Percentiles rank a stretch among this genome's conserved stretches.
These are phyloP conservation scores for Trypanosoma avium DNA, from an alignment of 208 protist genomes.

Conservation along the genomic window DNA sequence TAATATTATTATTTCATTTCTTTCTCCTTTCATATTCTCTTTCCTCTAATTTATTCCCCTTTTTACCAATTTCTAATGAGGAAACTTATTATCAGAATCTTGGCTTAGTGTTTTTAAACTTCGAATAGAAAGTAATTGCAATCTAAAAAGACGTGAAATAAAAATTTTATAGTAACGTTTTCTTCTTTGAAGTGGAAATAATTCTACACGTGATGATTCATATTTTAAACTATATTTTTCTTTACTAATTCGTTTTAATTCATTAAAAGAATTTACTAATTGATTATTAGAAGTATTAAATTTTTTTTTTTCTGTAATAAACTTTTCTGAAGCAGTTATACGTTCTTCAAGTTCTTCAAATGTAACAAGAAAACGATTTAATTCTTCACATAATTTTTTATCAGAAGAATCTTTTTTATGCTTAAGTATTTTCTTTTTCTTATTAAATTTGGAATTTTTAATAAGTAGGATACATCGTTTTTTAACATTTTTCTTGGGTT, in stretches of 20 bases:
- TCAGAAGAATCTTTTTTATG: background rate
- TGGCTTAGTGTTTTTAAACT: no score
- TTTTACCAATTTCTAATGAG: no score
- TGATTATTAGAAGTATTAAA: background rate
- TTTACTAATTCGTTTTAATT: background rate
- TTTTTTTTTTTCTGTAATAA: background rate
- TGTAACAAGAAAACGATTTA: constrained; percentile 12
- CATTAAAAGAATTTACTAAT: background rate
- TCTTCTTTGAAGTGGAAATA: constrained; percentile 19
- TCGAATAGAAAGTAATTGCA: no score
- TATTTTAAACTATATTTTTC: background rate
- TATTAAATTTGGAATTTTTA: background rate
- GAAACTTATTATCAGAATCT: no score
- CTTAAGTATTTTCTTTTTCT: background rate
- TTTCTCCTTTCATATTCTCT: constrained; percentile 2
- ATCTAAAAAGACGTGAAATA: background rate
- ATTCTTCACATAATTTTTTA: background rate
- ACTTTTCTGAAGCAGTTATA: constrained; percentile 1
- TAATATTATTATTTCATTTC: no score
- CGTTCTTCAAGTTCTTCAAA: constrained; percentile 7
- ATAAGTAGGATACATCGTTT: background rate
- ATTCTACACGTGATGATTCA: background rate
- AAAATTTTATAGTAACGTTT: background rate
- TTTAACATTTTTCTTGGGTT: background rate
- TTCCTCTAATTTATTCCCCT: background rate